phyloP scores from a whole-genome alignment of 805 yeast genomes.

The Tetrapisispora taiwanensis region DNA sequence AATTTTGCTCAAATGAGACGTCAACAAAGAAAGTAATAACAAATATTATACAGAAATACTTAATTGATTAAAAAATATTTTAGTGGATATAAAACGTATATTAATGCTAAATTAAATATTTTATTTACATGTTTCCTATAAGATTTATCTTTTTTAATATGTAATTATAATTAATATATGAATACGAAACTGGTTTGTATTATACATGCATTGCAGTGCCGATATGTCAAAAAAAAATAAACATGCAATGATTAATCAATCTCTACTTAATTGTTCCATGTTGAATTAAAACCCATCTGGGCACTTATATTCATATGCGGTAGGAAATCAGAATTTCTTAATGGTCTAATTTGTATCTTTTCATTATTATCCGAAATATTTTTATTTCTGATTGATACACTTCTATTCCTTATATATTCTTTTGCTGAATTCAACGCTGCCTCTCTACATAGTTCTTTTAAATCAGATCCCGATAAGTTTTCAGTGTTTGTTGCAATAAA shows the following conservation, averaged over 20 bases:
- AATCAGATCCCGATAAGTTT: conserved; percentile 83
- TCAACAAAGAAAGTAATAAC: too few relatives aligned
- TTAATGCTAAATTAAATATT: background rate
- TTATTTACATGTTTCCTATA: background rate
- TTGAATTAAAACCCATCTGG: too few relatives aligned
- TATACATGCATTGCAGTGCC: background rate
- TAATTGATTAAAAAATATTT: too few relatives aligned
- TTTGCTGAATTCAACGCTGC: conserved; percentile 87
- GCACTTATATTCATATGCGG: conserved; percentile 16
- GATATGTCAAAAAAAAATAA: too few relatives aligned
- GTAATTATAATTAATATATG: background rate
- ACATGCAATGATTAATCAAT: background rate
- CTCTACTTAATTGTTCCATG: too few relatives aligned
- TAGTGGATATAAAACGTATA: too few relatives aligned
- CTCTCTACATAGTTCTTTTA: conserved; percentile 83
- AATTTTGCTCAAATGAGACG: too few relatives aligned
- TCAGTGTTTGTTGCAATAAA: conserved; percentile 52
- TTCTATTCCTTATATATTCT: conserved; percentile 64
- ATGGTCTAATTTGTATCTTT: conserved; percentile 46
- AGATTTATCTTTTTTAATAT: background rate
- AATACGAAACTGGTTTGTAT: background rate
- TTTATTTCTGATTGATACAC: conserved; percentile 27
- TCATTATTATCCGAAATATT: conserved; percentile 11
- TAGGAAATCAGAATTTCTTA: conserved; percentile 54
- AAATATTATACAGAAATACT: too few relatives aligned